Evolutionary conservation across 2,329 filamentous ascomycete species (phyloP).

Genomic region (Calonectria naviculata): DNA sequence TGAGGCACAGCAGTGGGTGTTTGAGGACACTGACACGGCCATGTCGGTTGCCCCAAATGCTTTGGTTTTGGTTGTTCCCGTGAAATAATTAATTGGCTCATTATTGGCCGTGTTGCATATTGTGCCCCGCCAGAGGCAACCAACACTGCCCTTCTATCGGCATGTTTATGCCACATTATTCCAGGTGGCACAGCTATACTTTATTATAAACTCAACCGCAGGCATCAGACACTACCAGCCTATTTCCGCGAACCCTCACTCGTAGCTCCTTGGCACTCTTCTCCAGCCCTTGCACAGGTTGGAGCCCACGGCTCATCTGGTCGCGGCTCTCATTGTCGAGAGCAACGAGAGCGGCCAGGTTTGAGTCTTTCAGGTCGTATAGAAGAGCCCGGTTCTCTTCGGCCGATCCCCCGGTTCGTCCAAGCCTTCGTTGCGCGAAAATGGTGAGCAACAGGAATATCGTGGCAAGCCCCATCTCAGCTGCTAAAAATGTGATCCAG

Average conservation of each 20-base stretch:
- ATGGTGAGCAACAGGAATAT: background rate
- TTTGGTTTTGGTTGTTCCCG: too few species aligned
- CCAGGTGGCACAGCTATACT: too few species aligned
- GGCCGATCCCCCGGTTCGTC: background rate
- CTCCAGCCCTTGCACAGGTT: background rate
- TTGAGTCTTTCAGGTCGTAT: background rate
- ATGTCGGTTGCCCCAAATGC: too few species aligned
- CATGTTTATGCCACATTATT: too few species aligned
- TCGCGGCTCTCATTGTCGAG: background rate
- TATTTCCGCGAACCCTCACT: background rate
- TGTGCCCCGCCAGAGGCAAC: too few species aligned
- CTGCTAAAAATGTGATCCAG: background rate
- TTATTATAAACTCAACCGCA: background rate
- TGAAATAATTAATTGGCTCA: too few species aligned
- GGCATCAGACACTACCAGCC: background rate
- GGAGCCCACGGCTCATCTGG: background rate
- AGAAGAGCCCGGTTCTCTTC: background rate
- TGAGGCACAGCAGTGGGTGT: too few species aligned
- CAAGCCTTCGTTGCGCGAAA: background rate
- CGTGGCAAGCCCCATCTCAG: background rate
- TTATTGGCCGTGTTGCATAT: too few species aligned
- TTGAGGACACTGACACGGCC: too few species aligned
- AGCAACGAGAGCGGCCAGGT: background rate
- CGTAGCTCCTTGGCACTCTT: background rate
- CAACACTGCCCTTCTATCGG: too few species aligned